Conservation (phyloP, 805 yeast genomes). For the Cyberlindnera veronae region DNA sequence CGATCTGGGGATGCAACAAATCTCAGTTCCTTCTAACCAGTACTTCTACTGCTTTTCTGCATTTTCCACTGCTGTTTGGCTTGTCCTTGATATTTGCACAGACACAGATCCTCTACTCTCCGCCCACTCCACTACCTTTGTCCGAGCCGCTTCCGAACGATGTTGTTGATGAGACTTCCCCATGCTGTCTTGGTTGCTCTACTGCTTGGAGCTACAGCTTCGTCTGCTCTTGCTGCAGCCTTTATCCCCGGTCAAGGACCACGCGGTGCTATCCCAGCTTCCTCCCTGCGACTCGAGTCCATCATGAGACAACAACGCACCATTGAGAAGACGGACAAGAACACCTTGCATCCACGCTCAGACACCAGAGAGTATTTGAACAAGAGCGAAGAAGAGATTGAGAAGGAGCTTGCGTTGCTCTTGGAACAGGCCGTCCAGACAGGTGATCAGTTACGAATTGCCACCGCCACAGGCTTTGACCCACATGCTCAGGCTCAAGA, state of each 20-base stretch:
- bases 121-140: too few relatives aligned
- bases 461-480: conserved; percentile 27
- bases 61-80: too few relatives aligned
- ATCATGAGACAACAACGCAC: conserved; percentile 10
- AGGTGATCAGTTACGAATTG: conserved; percentile 6
- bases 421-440: conserved; percentile 7
- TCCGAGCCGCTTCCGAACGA: neutral
- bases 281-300: conserved; percentile 10
- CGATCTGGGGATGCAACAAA: too few relatives aligned
- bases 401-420: conserved; percentile 9
- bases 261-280: conserved; percentile 3
- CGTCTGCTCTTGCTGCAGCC: too few relatives aligned
- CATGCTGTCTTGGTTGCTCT: neutral
- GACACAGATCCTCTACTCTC: too few relatives aligned
- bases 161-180: neutral
- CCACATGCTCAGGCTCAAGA: conserved; percentile 25
- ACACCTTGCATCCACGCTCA: conserved; percentile 9
- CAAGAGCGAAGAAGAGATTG: conserved; percentile 11
- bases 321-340: conserved; percentile 8
- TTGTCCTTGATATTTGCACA: too few relatives aligned
- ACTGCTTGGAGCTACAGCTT: too few relatives aligned
- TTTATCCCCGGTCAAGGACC: conserved; percentile 1
- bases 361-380: conserved; percentile 6
- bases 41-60: too few relatives aligned
- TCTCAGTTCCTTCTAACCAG: too few relatives aligned